These are phyloP conservation scores for Hansenula lynferdii DNA, from an alignment of 1,139 yeast genomes.

Conservation along the genomic window DNA sequence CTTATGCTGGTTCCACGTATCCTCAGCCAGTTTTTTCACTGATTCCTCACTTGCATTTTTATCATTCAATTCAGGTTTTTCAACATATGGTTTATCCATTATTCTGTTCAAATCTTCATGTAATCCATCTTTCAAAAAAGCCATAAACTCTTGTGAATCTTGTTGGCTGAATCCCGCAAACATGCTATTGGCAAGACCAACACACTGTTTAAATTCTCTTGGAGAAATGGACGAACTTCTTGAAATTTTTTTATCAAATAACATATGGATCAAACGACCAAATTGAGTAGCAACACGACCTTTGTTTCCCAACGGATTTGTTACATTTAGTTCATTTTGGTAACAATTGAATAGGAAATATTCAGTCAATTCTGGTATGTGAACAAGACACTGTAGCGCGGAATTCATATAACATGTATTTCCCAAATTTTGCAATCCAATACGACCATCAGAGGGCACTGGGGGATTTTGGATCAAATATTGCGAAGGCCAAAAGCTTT, in stretches of 20 bases:
- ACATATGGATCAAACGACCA: slow-evolving; percentile 56
- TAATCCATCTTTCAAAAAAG: slow-evolving; percentile 84
- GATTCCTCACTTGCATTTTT: slow-evolving; percentile 47
- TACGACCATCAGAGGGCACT: slow-evolving; percentile 38
- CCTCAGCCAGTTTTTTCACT: slow-evolving; percentile 57
- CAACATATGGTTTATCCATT: slow-evolving; percentile 75
- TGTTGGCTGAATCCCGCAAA: slow-evolving; percentile 91
- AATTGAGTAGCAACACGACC: slow-evolving; percentile 80
- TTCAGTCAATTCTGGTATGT: slow-evolving; percentile 76
- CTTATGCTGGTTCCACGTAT: slow-evolving; percentile 80
- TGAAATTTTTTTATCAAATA: slow-evolving; percentile 39
- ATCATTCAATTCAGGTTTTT: slow-evolving; percentile 76
- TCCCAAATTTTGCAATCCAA: slow-evolving; percentile 80
- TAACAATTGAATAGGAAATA: slow-evolving; percentile 67
- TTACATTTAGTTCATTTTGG: slow-evolving; percentile 60
- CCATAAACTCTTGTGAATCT: slow-evolving; percentile 92
- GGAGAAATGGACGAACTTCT: slow-evolving; percentile 38
- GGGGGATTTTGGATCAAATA: slow-evolving; percentile 25
- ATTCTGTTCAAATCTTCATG: slow-evolving; percentile 93
- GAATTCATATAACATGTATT: slow-evolving; percentile 98
- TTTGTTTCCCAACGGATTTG: slow-evolving; percentile 80
- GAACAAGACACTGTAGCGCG: slow-evolving; percentile 86
- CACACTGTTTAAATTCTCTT: slow-evolving; percentile 68
- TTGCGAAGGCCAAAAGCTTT: slow-evolving; percentile 32
- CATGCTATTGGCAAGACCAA: slow-evolving; percentile 77